Evolutionary conservation across 2,329 filamentous ascomycete genomes (phyloP), one percentile per base, ranked within the genome.

Genomic region (Arthrobotrys musiformis): DNA sequence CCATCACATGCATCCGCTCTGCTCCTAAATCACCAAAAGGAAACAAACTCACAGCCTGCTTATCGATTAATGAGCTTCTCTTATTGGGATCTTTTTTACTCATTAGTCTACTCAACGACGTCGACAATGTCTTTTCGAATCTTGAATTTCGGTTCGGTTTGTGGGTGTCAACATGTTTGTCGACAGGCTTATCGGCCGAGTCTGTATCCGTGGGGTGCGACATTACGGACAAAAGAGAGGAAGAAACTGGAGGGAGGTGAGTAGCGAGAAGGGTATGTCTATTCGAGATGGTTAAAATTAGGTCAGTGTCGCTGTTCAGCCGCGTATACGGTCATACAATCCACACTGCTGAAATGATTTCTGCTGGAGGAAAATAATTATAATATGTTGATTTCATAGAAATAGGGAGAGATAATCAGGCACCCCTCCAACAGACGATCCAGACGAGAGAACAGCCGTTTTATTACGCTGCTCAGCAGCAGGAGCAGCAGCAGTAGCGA

Each of bases 71-170:
- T 26, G 66, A 70, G 24, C 37, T 61, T 40, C 48, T 72, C 63
- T 79, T 79, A 54, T 61, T 72, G 48, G 78, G 58, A 67, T 79
- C 79, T 24, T 76, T 73, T 35, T 79, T 78, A 69, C 79, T 80
- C 70, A 78, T 79, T 35, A 79, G 56, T 28, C 79, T 77, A 17
- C 54, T 58, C 3, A 58, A 33, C 42, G 79, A 78, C 19, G 79
- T 74, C 46, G 79, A 79, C 15, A 80, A 69, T 15, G 76, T 69
- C 48, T 76, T 76, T 19, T 76, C 72, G 58, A 76, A 76, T 66
- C 72, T 56, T 4, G 66, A 70, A 50, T 67, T 76, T 13, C 58
- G 58, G 35, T 62, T 64, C 2, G 58, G 22, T 35, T 70, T 76
- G 28, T 67, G 56, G 24, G n/a, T 26, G 17, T 68, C 52, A 17